Evolutionary conservation across 2,329 filamentous ascomycete genomes (phyloP), one percentile per base, ranked within the genome.

Genomic region (Trichoderma citrinoviride): DNA sequence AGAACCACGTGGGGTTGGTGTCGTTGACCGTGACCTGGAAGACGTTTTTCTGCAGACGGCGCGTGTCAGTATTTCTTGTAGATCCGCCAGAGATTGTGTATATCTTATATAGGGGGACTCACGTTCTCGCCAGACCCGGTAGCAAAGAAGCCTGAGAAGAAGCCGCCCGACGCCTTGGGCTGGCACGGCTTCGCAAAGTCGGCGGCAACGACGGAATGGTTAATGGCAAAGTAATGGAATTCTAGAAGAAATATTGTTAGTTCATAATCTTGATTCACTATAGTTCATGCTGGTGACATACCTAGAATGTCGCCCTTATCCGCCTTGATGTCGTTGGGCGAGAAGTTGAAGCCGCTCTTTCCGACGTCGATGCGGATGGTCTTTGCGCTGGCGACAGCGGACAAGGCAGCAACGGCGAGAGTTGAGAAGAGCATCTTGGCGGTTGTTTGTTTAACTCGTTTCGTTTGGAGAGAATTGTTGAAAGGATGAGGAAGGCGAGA

Each of bases 101-200:
- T n/a, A 2, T 10, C 19, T 14, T 40, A 37, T 12, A 10, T 33
- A 1, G 10, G 5, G n/a, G 5, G 19, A 64, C 60, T 53, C 41
- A 66, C 61, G 54, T 55, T 55, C n/a, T 40, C 49, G 27, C 61
- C 33, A 23, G 37, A 43, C 3, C 27, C 3, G 50, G 44, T 49
- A n/a, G 61, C 46, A 33, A 65, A 53, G 49, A 53, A 65, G 29
- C 56, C 54, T 6, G 67, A 69, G 64, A 41, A 68, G 67, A 67
- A 67, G 7, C 70, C 70, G 21, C 66, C 69, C 8, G 60, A 21
- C 8, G 65, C 8, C 25, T 66, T 60, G 17, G 82, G 81, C 29
- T 78, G 68, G 72, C 83, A 86, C 1, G 82, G 82, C 15, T 78
- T 75, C 64, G 75, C 75, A 70, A 84, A 84, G 47, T 79, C 76